Conservation (phyloP, 176 grass and related monocot genomes). For the Thalia dealbata region DNA sequence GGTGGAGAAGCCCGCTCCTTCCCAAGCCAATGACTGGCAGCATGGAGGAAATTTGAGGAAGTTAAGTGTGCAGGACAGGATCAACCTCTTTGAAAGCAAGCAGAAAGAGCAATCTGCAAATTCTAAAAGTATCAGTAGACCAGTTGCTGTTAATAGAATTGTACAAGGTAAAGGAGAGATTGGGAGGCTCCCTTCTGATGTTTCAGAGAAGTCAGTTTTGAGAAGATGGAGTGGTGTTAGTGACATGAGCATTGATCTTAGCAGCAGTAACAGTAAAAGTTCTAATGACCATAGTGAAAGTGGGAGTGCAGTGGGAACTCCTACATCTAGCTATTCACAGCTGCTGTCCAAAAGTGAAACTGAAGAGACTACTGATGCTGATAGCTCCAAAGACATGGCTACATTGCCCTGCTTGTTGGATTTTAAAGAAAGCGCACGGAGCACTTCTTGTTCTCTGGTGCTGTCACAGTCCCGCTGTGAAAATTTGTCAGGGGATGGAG, state of each 20-base stretch:
- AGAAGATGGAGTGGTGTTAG: constrained; percentile 92
- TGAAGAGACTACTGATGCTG: constrained; percentile 27
- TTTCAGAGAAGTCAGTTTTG: constrained; percentile 67
- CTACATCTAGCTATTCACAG: constrained; percentile 47
- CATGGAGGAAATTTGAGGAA: constrained; percentile 36
- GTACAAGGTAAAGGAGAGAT: constrained; percentile 67
- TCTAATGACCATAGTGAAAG: constrained; percentile 56
- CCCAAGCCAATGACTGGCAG: not conserved
- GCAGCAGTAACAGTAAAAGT: constrained; percentile 39
- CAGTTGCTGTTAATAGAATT: constrained; percentile 37
- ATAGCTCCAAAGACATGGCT: constrained; percentile 28
- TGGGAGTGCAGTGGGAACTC: constrained; percentile 45
- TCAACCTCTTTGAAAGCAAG: constrained; percentile 88
- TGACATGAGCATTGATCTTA: constrained; percentile 94
- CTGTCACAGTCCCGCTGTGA: constrained; percentile 4
- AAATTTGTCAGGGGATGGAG: constrained; percentile 23
- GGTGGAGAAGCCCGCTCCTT: constrained; percentile 28
- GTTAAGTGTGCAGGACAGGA: constrained; percentile 91
- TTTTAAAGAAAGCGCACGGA: constrained; percentile 29
- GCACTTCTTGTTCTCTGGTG: constrained; percentile 9
- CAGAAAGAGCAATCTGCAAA: constrained; percentile 70
- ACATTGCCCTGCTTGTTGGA: constrained; percentile 29
- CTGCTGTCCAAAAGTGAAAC: constrained; percentile 32
- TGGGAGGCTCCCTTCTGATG: constrained; percentile 69
- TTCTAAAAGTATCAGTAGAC: constrained; percentile 41